A percentile compares a stretch with the other conserved stretches of the same genome.
Evolutionary conservation across 768 basidiomycete genomes (phyloP).

Genomic region (Clitopilus hobsonii): DNA sequence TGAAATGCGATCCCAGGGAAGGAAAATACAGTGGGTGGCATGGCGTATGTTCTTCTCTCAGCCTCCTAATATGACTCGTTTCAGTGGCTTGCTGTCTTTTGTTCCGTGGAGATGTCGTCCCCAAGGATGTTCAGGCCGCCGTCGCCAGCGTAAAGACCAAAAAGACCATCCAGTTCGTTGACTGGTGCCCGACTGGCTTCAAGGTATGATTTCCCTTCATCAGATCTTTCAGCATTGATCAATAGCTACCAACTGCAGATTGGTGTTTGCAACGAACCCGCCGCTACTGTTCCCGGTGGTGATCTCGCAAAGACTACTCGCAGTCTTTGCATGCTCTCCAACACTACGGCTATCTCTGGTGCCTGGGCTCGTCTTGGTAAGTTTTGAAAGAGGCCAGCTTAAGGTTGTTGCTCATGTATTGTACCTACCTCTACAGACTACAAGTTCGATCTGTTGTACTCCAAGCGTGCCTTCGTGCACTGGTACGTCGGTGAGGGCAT

Average conservation of each 20-base stretch:
- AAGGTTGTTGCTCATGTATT: conserved; percentile 7
- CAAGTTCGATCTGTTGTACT: conserved; percentile 98
- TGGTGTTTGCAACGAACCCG: conserved; percentile 96
- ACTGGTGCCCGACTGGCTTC: conserved; percentile 98
- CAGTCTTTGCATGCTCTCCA: conserved; percentile 96
- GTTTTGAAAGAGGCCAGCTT: conserved; percentile 10
- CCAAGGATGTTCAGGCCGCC: conserved; percentile 92
- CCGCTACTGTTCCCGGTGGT: conserved; percentile 88
- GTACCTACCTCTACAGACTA: conserved; percentile 50
- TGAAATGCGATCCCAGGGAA: conserved; percentile 90
- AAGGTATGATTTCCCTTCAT: conserved; percentile 40
- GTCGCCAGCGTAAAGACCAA: conserved; percentile 95
- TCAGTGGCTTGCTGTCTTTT: conserved; percentile 87
- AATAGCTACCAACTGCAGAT: conserved; percentile 45
- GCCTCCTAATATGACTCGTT: conserved; percentile 12
- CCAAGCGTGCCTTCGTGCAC: conserved; percentile 88
- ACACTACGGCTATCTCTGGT: conserved; percentile 88
- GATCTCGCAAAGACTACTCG: conserved; percentile 93
- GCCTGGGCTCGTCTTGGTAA: conserved; percentile 87
- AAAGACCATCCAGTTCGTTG: conserved; percentile 96
- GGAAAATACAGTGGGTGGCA: conserved; percentile 91
- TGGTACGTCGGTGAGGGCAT: conserved; percentile 99
- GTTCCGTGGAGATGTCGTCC: conserved; percentile 95
- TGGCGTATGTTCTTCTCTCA: not conserved
- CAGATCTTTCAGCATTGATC: not conserved